Evolutionary conservation across 2,329 filamentous ascomycete species (phyloP).

Genomic region (Tolypocladium ovalisporum): DNA sequence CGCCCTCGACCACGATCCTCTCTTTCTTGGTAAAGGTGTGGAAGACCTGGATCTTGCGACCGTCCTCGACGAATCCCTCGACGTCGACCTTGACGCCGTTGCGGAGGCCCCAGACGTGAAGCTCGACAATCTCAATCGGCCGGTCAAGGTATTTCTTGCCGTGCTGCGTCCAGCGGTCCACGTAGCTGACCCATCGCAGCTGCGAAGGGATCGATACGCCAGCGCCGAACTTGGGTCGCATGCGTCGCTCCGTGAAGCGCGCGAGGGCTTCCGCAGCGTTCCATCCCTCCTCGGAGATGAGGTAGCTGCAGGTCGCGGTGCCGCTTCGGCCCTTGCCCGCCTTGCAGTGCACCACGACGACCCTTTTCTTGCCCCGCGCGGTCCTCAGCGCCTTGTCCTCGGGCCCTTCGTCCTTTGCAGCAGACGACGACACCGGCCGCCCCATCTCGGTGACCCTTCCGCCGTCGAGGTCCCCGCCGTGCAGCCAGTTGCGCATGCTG

Average conservation of each 20-base stretch:
- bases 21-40: conserved; percentile 72
- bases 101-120: conserved; percentile 81
- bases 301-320: conserved; percentile 75
- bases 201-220: conserved; percentile 93
- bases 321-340: conserved; percentile 92
- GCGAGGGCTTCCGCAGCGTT: conserved; percentile 39
- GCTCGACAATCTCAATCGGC: conserved; percentile 72
- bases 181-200: conserved; percentile 75
- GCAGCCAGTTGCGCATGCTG: conserved; percentile 84
- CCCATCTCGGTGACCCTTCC: conserved; percentile 6
- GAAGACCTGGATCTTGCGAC: conserved; percentile 72
- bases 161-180: conserved; percentile 70
- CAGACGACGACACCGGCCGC: not conserved
- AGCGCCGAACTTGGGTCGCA: conserved; percentile 79
- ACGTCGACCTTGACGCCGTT: conserved; percentile 81
- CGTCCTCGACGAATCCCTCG: conserved; percentile 79
- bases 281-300: conserved; percentile 75
- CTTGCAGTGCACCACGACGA: conserved; percentile 93
- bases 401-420: conserved; percentile 1
- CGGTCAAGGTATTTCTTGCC: conserved; percentile 75
- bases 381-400: not conserved
- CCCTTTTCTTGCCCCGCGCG: conserved; percentile 36
- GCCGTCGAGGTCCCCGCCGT: conserved; percentile 33
- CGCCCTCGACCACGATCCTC: conserved; percentile 54
- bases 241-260: conserved; percentile 66